Evolutionary conservation across 2,329 filamentous ascomycete species (phyloP).

Genomic region (Sporothrix globosa): DNA sequence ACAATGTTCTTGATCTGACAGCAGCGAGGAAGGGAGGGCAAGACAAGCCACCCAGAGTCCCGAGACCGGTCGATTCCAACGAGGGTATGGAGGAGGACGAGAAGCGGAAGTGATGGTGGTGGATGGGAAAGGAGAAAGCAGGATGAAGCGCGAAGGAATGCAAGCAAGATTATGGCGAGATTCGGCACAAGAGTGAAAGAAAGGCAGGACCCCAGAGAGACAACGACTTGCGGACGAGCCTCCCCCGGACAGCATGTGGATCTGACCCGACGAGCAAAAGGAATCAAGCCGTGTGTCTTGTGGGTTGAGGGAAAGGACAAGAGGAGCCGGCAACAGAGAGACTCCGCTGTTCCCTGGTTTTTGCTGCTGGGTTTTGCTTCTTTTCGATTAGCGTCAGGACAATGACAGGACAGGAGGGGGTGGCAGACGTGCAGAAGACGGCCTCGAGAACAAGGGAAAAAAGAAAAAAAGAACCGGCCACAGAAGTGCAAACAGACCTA

Average conservation of each 20-base stretch:
- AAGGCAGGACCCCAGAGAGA: slow-evolving; percentile 16
- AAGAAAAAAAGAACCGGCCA: not conserved
- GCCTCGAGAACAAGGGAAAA: not conserved
- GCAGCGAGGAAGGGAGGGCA: not conserved
- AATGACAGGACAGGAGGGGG: not conserved
- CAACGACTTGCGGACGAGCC: not conserved
- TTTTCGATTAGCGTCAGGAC: slow-evolving; percentile 23
- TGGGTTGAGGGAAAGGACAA: not conserved
- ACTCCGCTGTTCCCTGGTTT: slow-evolving; percentile 7
- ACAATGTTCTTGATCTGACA: slow-evolving; percentile 14
- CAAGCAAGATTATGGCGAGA: slow-evolving; percentile 19
- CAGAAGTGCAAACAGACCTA: not conserved
- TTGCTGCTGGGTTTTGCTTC: slow-evolving; percentile 19
- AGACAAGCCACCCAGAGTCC: slow-evolving; percentile 2
- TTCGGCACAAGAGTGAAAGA: not conserved
- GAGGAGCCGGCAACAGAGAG: not conserved
- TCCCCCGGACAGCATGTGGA: slow-evolving; percentile 24
- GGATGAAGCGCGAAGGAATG: not conserved
- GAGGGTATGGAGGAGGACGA: not conserved
- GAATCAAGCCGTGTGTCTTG: not conserved
- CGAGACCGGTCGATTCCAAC: slow-evolving; percentile 22
- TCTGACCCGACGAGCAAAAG: slow-evolving; percentile 20
- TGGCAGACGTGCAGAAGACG: not conserved
- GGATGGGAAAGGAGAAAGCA: not conserved
- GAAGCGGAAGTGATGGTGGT: not conserved